phyloP scores from a whole-genome alignment of 2,329 filamentous ascomycete genomes.

The Ophiostoma tasmaniense region DNA sequence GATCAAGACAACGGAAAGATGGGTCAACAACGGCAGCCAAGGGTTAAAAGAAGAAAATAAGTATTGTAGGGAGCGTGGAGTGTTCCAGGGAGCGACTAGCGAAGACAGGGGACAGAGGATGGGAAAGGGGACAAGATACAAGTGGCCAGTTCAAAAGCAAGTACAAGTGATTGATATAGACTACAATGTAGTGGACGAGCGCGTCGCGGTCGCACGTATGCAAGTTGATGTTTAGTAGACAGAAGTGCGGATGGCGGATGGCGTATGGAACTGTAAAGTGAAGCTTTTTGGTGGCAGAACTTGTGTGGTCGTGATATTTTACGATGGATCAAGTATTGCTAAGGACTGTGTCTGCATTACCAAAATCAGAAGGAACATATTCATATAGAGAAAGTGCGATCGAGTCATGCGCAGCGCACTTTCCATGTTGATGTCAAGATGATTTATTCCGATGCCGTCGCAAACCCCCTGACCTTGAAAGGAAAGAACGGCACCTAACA shows the following conservation, averaged over 20 bases:
- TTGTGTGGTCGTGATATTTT: neutral
- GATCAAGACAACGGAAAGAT: neutral
- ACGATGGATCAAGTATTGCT: neutral
- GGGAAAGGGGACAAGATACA: neutral
- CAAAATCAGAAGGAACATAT: neutral
- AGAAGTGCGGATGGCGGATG: neutral
- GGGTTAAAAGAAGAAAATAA: neutral
- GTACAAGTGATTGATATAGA: neutral
- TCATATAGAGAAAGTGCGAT: neutral
- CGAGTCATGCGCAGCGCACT: neutral
- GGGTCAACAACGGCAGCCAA: neutral
- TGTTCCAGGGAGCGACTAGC: neutral
- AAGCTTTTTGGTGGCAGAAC: neutral
- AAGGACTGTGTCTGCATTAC: neutral
- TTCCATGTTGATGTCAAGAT: neutral
- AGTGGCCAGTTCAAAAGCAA: neutral
- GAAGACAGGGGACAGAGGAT: neutral
- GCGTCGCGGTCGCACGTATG: conserved; percentile 2
- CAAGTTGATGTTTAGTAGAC: neutral
- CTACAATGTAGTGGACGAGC: neutral
- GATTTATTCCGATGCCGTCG: neutral
- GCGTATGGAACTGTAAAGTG: neutral
- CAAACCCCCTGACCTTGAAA: neutral
- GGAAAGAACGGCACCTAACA: neutral
- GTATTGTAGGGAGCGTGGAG: neutral